These are phyloP conservation scores for Proliferodiscus dingleyae DNA, from an alignment of 2,329 filamentous ascomycete species.

Conservation along the genomic window DNA sequence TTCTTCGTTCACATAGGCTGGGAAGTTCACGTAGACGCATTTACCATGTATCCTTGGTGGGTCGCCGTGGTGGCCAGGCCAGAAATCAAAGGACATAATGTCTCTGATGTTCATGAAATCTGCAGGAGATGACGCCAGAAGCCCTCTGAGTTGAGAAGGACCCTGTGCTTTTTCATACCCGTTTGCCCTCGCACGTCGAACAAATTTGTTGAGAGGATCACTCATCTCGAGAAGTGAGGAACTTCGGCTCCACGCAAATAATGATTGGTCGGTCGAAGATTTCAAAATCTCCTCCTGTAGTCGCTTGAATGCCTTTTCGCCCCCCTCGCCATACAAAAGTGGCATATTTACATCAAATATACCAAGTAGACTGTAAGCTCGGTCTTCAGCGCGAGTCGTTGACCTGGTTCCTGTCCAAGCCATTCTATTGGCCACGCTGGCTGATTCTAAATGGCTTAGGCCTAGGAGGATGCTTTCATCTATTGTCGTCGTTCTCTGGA, in stretches of 20 bases:
- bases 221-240: neutral
- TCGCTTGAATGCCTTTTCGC: slow-evolving; percentile 27
- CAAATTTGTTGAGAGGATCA: neutral
- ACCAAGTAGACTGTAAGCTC: slow-evolving; percentile 30
- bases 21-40: neutral
- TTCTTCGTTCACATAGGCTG: neutral
- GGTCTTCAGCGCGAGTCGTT: slow-evolving; percentile 35
- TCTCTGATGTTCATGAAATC: neutral
- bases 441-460: neutral
- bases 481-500: neutral
- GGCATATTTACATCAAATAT: slow-evolving; percentile 42
- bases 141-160: neutral
- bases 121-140: neutral
- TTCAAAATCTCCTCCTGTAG: slow-evolving; percentile 36
- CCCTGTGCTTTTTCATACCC: neutral
- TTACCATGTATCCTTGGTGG: neutral
- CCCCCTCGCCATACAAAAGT: slow-evolving; percentile 39
- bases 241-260: slow-evolving; percentile 27
- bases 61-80: neutral
- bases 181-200: neutral
- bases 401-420: slow-evolving; percentile 35
- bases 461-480: neutral
- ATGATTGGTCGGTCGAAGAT: slow-evolving; percentile 25
- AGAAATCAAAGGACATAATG: neutral
- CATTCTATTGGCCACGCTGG: slow-evolving; percentile 34